phyloP scores from a whole-genome alignment of 108 stramenopile genomes.

The Pseudonitzschia pungens region DNA sequence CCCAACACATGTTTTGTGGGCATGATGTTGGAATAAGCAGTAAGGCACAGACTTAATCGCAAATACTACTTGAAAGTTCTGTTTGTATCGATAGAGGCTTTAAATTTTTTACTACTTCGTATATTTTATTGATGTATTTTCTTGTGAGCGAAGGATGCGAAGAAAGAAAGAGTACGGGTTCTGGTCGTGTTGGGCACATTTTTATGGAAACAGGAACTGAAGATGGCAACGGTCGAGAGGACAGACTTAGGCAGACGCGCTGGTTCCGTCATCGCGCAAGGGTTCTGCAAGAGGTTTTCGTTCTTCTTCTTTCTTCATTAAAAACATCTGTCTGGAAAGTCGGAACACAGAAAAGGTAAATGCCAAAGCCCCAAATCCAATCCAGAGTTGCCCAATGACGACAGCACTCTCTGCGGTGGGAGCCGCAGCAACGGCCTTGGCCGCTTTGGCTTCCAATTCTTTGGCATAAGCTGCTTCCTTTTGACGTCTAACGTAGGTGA shows the following conservation, averaged over 20 bases:
- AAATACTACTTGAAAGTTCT: too few species aligned
- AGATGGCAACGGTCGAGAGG: too few species aligned
- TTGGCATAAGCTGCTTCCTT: slow-evolving; percentile 23
- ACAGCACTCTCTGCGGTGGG: slow-evolving; percentile 19
- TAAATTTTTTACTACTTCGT: too few species aligned
- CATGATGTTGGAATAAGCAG: too few species aligned
- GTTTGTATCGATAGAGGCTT: too few species aligned
- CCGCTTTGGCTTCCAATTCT: slow-evolving; percentile 21
- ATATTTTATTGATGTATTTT: too few species aligned
- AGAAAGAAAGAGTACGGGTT: too few species aligned
- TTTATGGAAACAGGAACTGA: background rate
- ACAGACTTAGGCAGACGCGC: too few species aligned
- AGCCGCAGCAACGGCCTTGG: slow-evolving; percentile 11
- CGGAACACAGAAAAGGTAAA: background rate
- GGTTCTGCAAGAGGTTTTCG: slow-evolving; percentile 10
- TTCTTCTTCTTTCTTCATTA: background rate
- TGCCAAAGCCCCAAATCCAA: slow-evolving; percentile 12
- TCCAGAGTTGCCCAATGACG: slow-evolving; percentile 10
- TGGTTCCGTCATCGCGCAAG: background rate
- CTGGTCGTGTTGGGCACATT: background rate
- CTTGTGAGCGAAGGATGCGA: too few species aligned
- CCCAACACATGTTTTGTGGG: too few species aligned
- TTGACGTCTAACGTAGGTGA: slow-evolving; percentile 25
- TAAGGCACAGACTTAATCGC: too few species aligned
- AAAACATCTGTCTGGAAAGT: background rate